A percentile compares a stretch with the other conserved stretches of the same genome.
phyloP scores from a whole-genome alignment of 2,329 filamentous ascomycete genomes.

The Sporothrix phasma region DNA sequence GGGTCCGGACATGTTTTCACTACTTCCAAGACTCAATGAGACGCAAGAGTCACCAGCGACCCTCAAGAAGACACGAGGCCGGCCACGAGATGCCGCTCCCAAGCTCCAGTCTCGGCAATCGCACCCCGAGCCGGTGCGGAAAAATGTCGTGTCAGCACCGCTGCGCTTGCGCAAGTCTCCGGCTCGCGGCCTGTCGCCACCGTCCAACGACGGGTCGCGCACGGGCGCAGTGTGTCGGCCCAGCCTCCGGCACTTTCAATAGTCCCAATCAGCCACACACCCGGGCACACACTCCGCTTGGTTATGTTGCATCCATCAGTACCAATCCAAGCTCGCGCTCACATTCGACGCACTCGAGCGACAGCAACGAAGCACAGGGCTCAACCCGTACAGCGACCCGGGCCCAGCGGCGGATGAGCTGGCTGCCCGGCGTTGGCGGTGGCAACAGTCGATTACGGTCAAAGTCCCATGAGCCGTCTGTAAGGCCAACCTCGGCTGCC shows the following conservation, averaged over 20 bases:
- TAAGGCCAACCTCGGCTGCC: slow-evolving; percentile 19
- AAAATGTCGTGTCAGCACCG: slow-evolving; percentile 12
- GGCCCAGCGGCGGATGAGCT: slow-evolving; percentile 42
- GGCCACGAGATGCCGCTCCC: background rate
- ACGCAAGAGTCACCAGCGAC: slow-evolving; percentile 7
- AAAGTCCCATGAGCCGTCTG: slow-evolving; percentile 32
- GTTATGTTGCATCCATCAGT: slow-evolving; percentile 26
- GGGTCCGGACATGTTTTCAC: slow-evolving; percentile 1
- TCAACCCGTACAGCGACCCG: slow-evolving; percentile 29
- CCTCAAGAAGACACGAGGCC: slow-evolving; percentile 15
- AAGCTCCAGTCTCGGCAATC: background rate
- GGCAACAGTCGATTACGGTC: slow-evolving; percentile 37
- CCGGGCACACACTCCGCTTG: slow-evolving; percentile 25
- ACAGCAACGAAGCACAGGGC: slow-evolving; percentile 31
- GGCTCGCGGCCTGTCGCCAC: slow-evolving; percentile 24
- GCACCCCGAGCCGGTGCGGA: slow-evolving; percentile 1
- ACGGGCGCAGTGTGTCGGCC: slow-evolving; percentile 39
- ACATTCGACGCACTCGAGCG: slow-evolving; percentile 28
- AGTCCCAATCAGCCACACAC: background rate
- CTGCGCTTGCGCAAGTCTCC: slow-evolving; percentile 22
- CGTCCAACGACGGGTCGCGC: slow-evolving; percentile 27
- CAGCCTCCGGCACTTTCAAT: slow-evolving; percentile 28
- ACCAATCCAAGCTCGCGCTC: slow-evolving; percentile 24
- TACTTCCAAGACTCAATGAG: slow-evolving; percentile 6
- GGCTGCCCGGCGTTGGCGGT: slow-evolving; percentile 36